Evolutionary conservation across 2,329 filamentous ascomycete genomes (phyloP).

Genomic region (Fusarium odoratissimum): DNA sequence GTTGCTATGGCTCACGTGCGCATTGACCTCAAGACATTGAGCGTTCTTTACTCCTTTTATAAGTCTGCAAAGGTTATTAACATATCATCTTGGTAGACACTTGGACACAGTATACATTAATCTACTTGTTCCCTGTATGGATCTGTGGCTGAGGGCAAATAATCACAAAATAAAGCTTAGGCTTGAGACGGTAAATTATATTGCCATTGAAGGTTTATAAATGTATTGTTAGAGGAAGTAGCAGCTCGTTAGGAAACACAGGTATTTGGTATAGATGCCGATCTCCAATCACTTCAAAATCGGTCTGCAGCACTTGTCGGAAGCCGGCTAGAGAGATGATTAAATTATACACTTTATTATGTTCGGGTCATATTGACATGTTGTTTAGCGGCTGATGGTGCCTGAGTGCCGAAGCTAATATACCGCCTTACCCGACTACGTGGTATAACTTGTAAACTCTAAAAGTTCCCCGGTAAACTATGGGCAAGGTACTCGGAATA

Average conservation of each 20-base stretch:
- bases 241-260: accelerated
- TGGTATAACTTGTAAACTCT: not conserved
- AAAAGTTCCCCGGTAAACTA: accelerated
- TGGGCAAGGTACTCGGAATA: not conserved
- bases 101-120: not conserved
- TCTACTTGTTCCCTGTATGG: too few relatives aligned
- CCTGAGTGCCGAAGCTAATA: not conserved
- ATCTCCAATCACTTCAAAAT: not conserved
- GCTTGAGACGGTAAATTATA: not conserved
- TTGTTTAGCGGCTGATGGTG: accelerated
- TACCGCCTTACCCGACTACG: not conserved
- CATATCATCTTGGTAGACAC: accelerated
- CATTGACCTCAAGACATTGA: not conserved
- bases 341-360: too few relatives aligned
- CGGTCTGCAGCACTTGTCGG: accelerated
- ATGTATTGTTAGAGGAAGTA: accelerated
- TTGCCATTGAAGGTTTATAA: accelerated
- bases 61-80: too few relatives aligned
- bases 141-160: accelerated
- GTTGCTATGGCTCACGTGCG: not conserved
- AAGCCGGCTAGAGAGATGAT: accelerated
- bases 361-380: not conserved
- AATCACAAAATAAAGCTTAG: accelerated
- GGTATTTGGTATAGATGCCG: not conserved
- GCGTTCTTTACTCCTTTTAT: too few relatives aligned